phyloP scores from a whole-genome alignment of 495 filamentous ascomycete genomes.

The Immersiella caudata region DNA sequence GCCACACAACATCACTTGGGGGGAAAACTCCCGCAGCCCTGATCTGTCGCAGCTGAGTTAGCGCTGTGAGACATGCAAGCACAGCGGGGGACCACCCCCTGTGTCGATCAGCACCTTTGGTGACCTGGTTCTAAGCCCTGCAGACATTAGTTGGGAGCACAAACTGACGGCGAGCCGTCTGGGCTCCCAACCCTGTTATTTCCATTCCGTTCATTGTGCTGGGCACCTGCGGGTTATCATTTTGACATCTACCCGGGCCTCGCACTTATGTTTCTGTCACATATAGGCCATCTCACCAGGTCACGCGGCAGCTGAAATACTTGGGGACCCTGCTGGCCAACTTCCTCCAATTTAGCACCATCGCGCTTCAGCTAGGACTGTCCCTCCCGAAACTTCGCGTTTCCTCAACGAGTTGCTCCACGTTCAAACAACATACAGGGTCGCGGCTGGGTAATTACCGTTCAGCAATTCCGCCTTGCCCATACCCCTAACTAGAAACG shows the following conservation, averaged over 20 bases:
- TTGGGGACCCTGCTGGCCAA: background rate
- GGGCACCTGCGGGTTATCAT: background rate
- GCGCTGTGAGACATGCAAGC: slow-evolving; percentile 9
- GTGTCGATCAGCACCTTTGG: slow-evolving; percentile 5
- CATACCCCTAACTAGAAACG: background rate
- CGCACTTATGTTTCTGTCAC: background rate
- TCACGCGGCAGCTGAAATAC: background rate
- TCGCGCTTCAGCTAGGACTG: background rate
- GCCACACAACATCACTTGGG: background rate
- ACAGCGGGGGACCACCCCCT: slow-evolving; percentile 1
- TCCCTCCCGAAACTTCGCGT: background rate
- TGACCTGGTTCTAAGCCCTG: slow-evolving; percentile 13
- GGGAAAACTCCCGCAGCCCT: background rate
- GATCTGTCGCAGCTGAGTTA: background rate
- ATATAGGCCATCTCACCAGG: background rate
- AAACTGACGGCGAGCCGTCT: background rate
- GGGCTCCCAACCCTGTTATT: background rate
- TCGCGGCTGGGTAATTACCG: background rate
- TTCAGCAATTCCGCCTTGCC: background rate
- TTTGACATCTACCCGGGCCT: too few species aligned
- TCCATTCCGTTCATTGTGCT: background rate
- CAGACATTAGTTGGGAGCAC: slow-evolving; percentile 9
- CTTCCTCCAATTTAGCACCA: background rate
- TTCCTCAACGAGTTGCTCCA: background rate
- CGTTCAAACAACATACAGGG: background rate